phyloP scores from a whole-genome alignment of 1,284 basidiomycete species.

The Neolentinus lepideus region DNA sequence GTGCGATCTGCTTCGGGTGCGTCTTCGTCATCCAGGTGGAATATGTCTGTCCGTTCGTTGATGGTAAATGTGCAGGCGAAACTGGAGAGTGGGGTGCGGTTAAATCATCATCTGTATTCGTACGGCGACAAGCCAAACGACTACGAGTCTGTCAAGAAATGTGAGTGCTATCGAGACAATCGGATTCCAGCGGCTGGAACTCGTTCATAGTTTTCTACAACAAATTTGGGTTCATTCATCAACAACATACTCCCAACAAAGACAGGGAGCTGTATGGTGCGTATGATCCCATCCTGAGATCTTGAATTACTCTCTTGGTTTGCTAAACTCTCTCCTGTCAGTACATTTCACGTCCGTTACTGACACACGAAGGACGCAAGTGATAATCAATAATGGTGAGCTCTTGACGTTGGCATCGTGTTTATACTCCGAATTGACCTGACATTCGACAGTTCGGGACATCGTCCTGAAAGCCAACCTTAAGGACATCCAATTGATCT shows the following conservation, averaged over 20 bases:
- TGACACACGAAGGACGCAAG: conserved; percentile 37
- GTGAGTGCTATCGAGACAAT: conserved; percentile 30
- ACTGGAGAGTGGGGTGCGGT: conserved; percentile 64
- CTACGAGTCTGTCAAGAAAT: conserved; percentile 63
- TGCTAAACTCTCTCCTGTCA: too few relatives aligned
- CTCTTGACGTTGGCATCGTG: not conserved
- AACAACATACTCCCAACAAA: conserved; percentile 57
- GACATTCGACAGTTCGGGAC: conserved; percentile 29
- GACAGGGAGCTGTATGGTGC: conserved; percentile 63
- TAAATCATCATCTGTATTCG: conserved; percentile 57
- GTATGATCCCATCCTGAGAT: conserved; percentile 17
- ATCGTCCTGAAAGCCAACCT: conserved; percentile 34
- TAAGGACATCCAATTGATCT: conserved; percentile 14
- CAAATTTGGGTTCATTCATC: conserved; percentile 66
- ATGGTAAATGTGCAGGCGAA: conserved; percentile 32
- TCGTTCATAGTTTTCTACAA: conserved; percentile 54
- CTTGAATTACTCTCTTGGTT: not conserved
- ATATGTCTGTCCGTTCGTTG: not conserved
- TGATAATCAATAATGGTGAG: conserved; percentile 36
- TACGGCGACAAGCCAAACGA: conserved; percentile 71
- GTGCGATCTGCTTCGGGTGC: conserved; percentile 61
- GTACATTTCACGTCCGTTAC: conserved; percentile 78
- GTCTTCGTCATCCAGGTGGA: conserved; percentile 7
- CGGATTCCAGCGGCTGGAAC: conserved; percentile 5
- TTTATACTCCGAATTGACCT: not conserved